These are phyloP conservation scores for Phytophthora sp. DNA, from an alignment of 352 stramenopile genomes.

Conservation along the genomic window DNA sequence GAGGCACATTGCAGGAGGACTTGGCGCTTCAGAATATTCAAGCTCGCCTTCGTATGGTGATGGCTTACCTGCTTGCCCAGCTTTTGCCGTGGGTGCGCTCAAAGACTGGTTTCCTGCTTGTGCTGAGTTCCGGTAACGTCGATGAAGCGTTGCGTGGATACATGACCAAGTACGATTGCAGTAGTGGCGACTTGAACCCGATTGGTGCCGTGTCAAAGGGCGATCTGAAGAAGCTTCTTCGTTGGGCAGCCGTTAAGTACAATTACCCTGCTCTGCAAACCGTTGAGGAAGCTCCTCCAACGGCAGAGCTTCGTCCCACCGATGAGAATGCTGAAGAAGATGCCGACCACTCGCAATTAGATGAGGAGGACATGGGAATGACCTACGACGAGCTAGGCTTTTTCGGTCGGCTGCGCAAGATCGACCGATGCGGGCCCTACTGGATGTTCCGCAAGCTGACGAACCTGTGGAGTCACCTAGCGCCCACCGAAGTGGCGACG, in stretches of 20 bases:
- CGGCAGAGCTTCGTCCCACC: conserved; percentile 95
- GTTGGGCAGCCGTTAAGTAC: conserved; percentile 92
- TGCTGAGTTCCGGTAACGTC: conserved; percentile 98
- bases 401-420: conserved; percentile 96
- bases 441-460: conserved; percentile 93
- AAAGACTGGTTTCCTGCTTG: conserved; percentile 96
- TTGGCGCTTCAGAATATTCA: conserved; percentile 99
- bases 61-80: conserved; percentile 97
- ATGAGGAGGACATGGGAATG: conserved; percentile 99
- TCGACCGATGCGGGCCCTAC: conserved; percentile 94
- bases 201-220: conserved; percentile 97
- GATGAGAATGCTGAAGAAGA: conserved; percentile 64
- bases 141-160: conserved; percentile 98
- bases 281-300: conserved; percentile 95
- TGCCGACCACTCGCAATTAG: conserved; percentile 92
- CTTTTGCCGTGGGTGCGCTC: conserved; percentile 97
- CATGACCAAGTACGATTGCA: conserved; percentile 99
- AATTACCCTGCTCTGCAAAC: conserved; percentile 91
- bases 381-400: conserved; percentile 97
- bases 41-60: conserved; percentile 97
- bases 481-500: conserved; percentile 73
- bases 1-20: conserved; percentile 94
- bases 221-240: conserved; percentile 97
- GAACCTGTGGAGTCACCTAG: conserved; percentile 89
- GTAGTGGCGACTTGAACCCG: conserved; percentile 97